Evolutionary conservation across 257 asterid genomes (phyloP).

Genomic region (Schizonepeta tenuifolia): DNA sequence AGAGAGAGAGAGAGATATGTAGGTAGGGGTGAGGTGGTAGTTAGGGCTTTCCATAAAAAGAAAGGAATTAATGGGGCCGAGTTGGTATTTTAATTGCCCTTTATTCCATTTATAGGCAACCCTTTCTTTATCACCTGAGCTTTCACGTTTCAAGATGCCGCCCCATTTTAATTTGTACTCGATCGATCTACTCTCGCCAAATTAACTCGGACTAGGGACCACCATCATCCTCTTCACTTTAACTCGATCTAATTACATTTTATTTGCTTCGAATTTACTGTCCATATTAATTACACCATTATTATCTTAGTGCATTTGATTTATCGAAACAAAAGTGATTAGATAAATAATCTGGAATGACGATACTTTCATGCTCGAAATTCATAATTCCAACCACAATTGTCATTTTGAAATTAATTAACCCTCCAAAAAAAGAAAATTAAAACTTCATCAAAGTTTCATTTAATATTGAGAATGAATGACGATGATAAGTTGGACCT

Average conservation of each 20-base stretch:
- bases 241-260: not conserved
- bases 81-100: slow-evolving; percentile 34
- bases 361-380: too few species aligned
- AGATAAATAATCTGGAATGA: not conserved
- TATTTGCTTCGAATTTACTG: not conserved
- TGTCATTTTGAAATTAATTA: too few species aligned
- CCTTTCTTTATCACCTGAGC: slow-evolving; percentile 49
- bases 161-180: slow-evolving; percentile 40
- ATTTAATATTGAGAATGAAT: too few species aligned
- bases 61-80: slow-evolving; percentile 39
- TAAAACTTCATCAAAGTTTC: too few species aligned
- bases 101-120: slow-evolving; percentile 42
- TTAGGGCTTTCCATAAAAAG: slow-evolving; percentile 49
- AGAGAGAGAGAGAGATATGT: slow-evolving; percentile 3
- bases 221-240: slow-evolving; percentile 17
- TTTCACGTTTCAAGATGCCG: slow-evolving; percentile 48
- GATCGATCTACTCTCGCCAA: slow-evolving; percentile 30
- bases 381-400: not conserved
- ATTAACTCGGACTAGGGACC: slow-evolving; percentile 21
- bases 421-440: too few species aligned
- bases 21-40: slow-evolving; percentile 43
- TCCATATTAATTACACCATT: not conserved
- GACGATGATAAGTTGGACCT: too few species aligned
- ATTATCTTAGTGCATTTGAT: not conserved
- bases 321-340: too few species aligned